Evolutionary conservation across 75 land plant species (phyloP), one percentile per base, ranked within the genome.

Genomic region (Picea sitchensis): DNA sequence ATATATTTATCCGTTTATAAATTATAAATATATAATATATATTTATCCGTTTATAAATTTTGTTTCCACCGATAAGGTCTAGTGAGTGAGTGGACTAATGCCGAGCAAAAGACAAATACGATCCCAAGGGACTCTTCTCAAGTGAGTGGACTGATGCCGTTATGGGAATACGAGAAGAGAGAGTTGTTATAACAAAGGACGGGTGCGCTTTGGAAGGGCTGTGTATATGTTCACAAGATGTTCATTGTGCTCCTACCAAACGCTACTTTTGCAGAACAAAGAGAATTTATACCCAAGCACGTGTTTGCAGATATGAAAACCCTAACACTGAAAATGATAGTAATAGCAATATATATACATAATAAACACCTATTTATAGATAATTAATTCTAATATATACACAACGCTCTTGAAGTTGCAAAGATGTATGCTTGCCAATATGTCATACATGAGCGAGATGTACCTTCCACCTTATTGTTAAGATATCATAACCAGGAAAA

Each of bases 11-110:
- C 63, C 59, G 97, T 31, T 26, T 26, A 26, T 26, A 26, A 87
- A 89, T 60, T 20, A n/a, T n/a, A n/a, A 26, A 26, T 26, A 26
- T 26, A 26, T 26, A 26, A 26, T 26, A 26, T 26, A 26, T 26
- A 26, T 26, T 26, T 26, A 26, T 26, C 63, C 59, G 97, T 31
- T 26, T 26, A 26, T 26, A 26, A 87, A 89, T 60, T 20, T 88
- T 21, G 92, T 88, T 8, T 94, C 90, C 57, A 71, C 74, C 0
- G 87, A 85, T 7, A 88, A 34, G 41, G 31, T 21, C 11, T 14
- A 32, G 18, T 2, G 7, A 38, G 11, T 23, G 36, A 2, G 59
- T 34, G 14, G 64, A 65, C 34, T 82, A 78, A 47, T 9, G 56
- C 17, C 17, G 15, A 58, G 83, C 20, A 6, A 65, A 7, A 81